Evolutionary conservation across 371 early-diverging fungal genomes (phyloP), one percentile per base, ranked within the genome.

Genomic region (Smittium culicis): DNA sequence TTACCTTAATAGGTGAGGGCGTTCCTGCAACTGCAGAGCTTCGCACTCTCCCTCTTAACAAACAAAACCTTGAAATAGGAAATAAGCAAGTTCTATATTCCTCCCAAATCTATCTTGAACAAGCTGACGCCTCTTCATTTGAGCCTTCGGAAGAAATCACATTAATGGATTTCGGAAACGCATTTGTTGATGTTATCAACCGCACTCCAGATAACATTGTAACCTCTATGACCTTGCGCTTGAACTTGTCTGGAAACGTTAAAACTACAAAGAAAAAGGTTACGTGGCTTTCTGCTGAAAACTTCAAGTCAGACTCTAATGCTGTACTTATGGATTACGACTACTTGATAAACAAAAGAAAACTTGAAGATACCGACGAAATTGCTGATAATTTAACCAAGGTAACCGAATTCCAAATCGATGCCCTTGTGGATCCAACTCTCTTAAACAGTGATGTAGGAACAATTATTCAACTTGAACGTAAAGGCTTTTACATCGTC

Each of bases 91-190:
- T 96, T 0, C 81, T 84, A 34, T 96, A 82, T 70, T 86, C 88
- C 32, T 81, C 85, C 29, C 78, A 82, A 70, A 79, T 99, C 60
- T 88, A 86, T 65, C 72, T 99, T 67, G 94, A 92, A 64, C 88
- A 90, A 72, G 92, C 81, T 31, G 99, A 99, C 79, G 96, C 93
- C 57, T 81, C 84, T 67, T 73, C 81, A 8, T 79, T 99, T 24
- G 86, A 83, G 64, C 73, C 82, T 0, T 86, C 84, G 64, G 99
- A 99, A 80, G 99, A 99, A 80, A 77, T 97, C 69, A 99, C 99
- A 16, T 80, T 99, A 64, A 99, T 99, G 99, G 97, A 99, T 80
- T 98, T 98, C 94, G 99, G 99, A 67, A 99, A 99, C 77, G 95
- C 89, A 24, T 86, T 96, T 77, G 88, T 99, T 33, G 83, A 81